Evolutionary conservation across 164 flowering plant genomes (phyloP).

Genomic region (Taxillus chinensis): DNA sequence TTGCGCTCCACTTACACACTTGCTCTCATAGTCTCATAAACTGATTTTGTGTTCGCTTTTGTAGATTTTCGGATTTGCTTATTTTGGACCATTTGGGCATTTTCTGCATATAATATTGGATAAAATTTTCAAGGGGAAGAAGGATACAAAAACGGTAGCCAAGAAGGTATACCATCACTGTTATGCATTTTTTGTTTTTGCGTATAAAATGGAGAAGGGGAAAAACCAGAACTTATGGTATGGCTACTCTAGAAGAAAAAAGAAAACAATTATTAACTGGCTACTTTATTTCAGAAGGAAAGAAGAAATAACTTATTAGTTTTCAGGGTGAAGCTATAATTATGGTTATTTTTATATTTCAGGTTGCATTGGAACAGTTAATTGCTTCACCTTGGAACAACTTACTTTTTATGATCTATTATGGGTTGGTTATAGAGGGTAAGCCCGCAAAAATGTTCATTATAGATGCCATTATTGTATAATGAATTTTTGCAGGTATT

Average conservation of each 20-base stretch:
- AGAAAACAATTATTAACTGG: too few relatives aligned
- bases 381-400: slow-evolving; percentile 86
- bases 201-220: not conserved
- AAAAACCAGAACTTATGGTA: not conserved
- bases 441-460: slow-evolving; percentile 9
- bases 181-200: not conserved
- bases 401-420: slow-evolving; percentile 71
- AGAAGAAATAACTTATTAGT: too few relatives aligned
- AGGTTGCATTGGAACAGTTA: slow-evolving; percentile 85
- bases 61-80: slow-evolving; percentile 75
- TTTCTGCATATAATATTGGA: slow-evolving; percentile 62
- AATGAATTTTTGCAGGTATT: too few relatives aligned
- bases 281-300: too few relatives aligned
- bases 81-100: slow-evolving; percentile 94
- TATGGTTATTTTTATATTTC: slow-evolving; percentile 15
- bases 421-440: slow-evolving; percentile 78
- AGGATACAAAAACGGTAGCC: slow-evolving; percentile 67
- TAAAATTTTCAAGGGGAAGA: slow-evolving; percentile 82
- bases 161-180: slow-evolving; percentile 54
- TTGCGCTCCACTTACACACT: not conserved
- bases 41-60: slow-evolving; percentile 6
- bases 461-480: too few relatives aligned
- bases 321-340: too few relatives aligned
- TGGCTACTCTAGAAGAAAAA: too few relatives aligned
- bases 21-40: not conserved